phyloP scores from a whole-genome alignment of 2,329 filamentous ascomycete genomes.

The Aspergillus versicolor region DNA sequence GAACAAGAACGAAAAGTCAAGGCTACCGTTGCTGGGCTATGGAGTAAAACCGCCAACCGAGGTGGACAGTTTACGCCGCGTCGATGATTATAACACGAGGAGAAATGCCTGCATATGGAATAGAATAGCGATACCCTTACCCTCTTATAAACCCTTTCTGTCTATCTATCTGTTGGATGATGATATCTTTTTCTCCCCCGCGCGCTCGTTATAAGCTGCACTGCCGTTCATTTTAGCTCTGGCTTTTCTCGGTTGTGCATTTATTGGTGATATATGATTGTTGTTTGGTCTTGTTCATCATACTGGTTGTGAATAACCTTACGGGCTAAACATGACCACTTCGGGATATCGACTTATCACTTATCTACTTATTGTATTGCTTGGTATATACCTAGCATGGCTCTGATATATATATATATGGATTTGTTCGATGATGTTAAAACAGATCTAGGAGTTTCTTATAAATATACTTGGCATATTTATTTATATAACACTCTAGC shows the following conservation, averaged over 20 bases:
- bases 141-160: neutral
- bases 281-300: neutral
- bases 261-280: neutral
- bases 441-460: neutral
- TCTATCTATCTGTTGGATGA: neutral
- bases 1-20: slow-evolving; percentile 61
- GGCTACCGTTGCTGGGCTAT: slow-evolving; percentile 59
- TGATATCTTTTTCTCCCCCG: too few relatives aligned
- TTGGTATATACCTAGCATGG: neutral
- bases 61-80: neutral
- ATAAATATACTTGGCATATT: neutral
- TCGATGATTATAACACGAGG: neutral
- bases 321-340: neutral
- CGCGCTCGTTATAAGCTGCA: too few relatives aligned
- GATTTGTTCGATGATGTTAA: neutral
- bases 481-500: neutral
- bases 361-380: neutral
- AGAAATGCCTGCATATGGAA: neutral
- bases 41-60: slow-evolving; percentile 35
- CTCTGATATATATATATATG: neutral
- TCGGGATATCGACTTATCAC: neutral
- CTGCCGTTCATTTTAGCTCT: neutral
- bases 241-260: neutral
- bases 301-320: neutral
- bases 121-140: slow-evolving; percentile 4